phyloP scores from a whole-genome alignment of 1,284 basidiomycete species.

The Moesziomyces parantarcticus region DNA sequence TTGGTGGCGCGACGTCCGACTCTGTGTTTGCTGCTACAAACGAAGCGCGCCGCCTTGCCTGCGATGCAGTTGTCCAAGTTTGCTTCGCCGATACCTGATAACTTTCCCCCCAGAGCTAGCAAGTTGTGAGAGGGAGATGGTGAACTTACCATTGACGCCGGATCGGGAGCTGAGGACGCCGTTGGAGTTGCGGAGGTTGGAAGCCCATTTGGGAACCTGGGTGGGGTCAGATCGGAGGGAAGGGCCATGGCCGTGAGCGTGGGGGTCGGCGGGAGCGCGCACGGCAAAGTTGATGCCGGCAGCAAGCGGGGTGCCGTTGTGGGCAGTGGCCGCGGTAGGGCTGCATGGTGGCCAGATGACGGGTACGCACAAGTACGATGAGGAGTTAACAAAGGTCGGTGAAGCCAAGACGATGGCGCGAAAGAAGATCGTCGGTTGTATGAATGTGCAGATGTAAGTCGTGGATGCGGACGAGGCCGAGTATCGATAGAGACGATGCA shows the following conservation, averaged over 20 bases:
- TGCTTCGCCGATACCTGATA: too few relatives aligned
- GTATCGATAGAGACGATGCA: background rate
- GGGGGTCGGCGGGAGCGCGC: slow-evolving; percentile 58
- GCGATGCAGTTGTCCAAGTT: too few relatives aligned
- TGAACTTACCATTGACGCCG: slow-evolving; percentile 52
- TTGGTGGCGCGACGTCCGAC: too few relatives aligned
- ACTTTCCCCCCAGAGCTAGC: too few relatives aligned
- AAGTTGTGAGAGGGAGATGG: background rate
- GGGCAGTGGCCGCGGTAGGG: slow-evolving; percentile 52
- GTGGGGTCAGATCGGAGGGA: slow-evolving; percentile 50
- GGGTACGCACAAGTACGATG: slow-evolving; percentile 26
- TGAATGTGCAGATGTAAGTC: background rate
- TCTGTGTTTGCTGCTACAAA: too few relatives aligned
- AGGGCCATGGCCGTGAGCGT: slow-evolving; percentile 52
- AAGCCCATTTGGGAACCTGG: slow-evolving; percentile 53
- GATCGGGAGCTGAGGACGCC: slow-evolving; percentile 49
- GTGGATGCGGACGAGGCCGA: background rate
- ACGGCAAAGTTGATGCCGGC: slow-evolving; percentile 57
- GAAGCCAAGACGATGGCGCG: background rate
- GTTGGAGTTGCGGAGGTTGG: slow-evolving; percentile 46
- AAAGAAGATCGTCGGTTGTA: background rate
- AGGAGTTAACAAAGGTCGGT: background rate
- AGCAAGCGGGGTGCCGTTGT: slow-evolving; percentile 54
- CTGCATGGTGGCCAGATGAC: slow-evolving; percentile 24
- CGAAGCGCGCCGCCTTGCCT: too few relatives aligned